Percentiles rank a stretch among this genome's conserved stretches.
phyloP scores from a whole-genome alignment of 2,329 filamentous ascomycete species.

The Sporothrix schenckii region DNA sequence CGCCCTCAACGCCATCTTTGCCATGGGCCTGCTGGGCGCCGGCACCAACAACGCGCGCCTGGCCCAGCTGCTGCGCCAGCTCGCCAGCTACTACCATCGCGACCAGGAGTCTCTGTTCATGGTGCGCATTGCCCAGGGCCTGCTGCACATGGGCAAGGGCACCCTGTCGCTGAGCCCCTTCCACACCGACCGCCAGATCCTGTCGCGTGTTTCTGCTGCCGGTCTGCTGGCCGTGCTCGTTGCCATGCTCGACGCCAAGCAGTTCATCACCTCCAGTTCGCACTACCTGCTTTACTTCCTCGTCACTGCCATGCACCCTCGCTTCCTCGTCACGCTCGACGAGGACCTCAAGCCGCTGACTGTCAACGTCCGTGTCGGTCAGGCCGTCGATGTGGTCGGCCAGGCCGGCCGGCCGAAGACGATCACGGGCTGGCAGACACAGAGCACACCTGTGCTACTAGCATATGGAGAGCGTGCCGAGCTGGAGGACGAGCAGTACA shows the following conservation, averaged over 20 bases:
- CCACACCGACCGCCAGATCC: conserved; percentile 95
- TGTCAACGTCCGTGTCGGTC: conserved; percentile 94
- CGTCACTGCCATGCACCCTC: conserved; percentile 93
- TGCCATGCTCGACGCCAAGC: conserved; percentile 92
- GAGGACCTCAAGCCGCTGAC: conserved; percentile 92
- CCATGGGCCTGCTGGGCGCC: conserved; percentile 95
- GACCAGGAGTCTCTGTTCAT: conserved; percentile 97
- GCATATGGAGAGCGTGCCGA: conserved; percentile 95
- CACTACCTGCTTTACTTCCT: conserved; percentile 98
- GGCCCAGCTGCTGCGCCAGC: conserved; percentile 88
- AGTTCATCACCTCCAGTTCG: conserved; percentile 66
- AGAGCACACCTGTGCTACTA: conserved; percentile 95
- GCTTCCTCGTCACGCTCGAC: conserved; percentile 94
- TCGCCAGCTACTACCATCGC: conserved; percentile 97
- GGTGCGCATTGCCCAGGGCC: conserved; percentile 96
- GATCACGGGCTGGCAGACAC: conserved; percentile 98
- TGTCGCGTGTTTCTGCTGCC: conserved; percentile 87
- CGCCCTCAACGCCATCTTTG: conserved; percentile 97
- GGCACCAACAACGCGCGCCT: conserved; percentile 98
- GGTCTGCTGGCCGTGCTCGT: conserved; percentile 88
- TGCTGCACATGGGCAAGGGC: conserved; percentile 98
- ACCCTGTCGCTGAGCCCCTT: conserved; percentile 97
- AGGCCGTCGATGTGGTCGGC: conserved; percentile 96
- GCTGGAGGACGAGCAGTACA: conserved; percentile 96
- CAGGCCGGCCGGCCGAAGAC: conserved; percentile 98